Evolutionary conservation across 768 basidiomycete species (phyloP), one percentile per base, ranked within the genome.

Genomic region (Tricholoma saponaceum): DNA sequence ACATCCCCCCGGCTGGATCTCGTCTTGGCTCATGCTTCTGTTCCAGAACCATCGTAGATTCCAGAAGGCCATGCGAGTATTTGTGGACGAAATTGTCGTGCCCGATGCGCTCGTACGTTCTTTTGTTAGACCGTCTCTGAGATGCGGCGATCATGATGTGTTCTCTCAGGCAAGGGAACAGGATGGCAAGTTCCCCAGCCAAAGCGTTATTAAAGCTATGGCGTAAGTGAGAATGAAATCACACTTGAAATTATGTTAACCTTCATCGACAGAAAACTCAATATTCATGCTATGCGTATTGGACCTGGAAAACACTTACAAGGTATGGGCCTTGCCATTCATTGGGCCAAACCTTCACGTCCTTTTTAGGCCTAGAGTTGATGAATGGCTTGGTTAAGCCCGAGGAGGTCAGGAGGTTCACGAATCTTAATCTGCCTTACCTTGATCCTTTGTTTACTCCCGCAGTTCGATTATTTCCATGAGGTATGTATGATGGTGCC

Each of bases 241-340:
- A n/a, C 16, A 6, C 9, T 14, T 28, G 16, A 49, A 50, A 1
- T 16, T 14, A n/a, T 44, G 16, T 30, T 44, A 23, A 43, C 16
- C 23, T 16, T 16, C 12, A 2, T n/a, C n/a, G n/a, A 43, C 49
- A 87, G 85, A 14, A 84, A 85, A 52, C 53, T 82, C 28, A 86
- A 93, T 65, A 55, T 98, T 18, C 90, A 92, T 67, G 90, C 92
- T 13, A 96, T 97, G 95, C 85, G 92, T 18, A 79, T 95, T 74
- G 96, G 96, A 14, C 95, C 95, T 22, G 94, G 93, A 25, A 90
- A 90, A 70, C 94, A 97, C 65, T 78, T 98, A 22, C 81, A 90
- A 63, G 74, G 76, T 66, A 44, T 9, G 55, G 54, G 23, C 13
- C 18, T 47, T 22, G 7, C 20, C 25, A 52, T 44, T 23, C 46